Percentiles rank a stretch among this genome's conserved stretches.
These are phyloP conservation scores for Penicillium brasilianum DNA, from an alignment of 2,329 filamentous ascomycete species.

Conservation along the genomic window DNA sequence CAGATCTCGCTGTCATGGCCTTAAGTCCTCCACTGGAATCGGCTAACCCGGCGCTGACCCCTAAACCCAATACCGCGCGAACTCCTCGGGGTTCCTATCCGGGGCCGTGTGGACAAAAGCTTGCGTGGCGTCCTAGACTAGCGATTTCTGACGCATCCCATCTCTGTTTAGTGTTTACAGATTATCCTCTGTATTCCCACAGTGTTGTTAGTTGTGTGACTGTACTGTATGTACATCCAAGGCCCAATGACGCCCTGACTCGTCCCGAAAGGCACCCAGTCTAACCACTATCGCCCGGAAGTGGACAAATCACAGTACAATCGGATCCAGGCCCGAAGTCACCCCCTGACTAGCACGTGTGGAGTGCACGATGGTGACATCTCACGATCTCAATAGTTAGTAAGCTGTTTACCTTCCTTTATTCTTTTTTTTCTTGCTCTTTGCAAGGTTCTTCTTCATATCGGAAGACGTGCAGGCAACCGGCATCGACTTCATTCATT, in stretches of 20 bases:
- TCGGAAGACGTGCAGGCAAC: background rate
- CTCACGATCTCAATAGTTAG: background rate
- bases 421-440: background rate
- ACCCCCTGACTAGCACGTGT: background rate
- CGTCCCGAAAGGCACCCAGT: background rate
- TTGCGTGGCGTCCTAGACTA: slow-evolving; percentile 19
- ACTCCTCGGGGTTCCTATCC: slow-evolving; percentile 10
- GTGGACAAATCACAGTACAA: background rate
- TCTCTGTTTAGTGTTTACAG: background rate
- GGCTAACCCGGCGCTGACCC: background rate
- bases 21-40: background rate
- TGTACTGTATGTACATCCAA: background rate
- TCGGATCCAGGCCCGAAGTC: background rate
- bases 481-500: background rate
- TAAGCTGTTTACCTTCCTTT: background rate
- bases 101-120: background rate
- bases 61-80: background rate
- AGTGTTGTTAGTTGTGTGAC: background rate
- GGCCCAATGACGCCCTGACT: background rate
- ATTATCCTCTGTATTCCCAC: no score
- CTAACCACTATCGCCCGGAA: background rate
- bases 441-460: background rate
- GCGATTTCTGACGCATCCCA: slow-evolving; percentile 10
- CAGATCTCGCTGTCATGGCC: background rate
- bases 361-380: background rate